Conservation (phyloP, 441 rosid genomes). For the Biscutella laevigata region DNA sequence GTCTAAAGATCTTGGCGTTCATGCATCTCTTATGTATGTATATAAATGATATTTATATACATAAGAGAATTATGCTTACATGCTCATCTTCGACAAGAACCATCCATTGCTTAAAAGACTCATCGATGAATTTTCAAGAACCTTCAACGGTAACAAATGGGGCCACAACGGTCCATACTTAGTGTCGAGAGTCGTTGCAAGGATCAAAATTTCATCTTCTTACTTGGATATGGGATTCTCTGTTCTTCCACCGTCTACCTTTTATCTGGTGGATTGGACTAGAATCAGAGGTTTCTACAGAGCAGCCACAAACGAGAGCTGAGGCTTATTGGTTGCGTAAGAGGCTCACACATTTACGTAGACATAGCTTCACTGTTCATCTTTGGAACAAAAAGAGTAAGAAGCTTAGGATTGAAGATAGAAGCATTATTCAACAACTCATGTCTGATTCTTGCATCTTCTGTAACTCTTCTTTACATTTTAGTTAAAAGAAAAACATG, state of each 20-base stretch:
- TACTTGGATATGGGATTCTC: constrained; percentile 37
- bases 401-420: constrained; percentile 43
- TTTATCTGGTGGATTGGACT: constrained; percentile 81
- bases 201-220: constrained; percentile 27
- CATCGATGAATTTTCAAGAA: constrained; percentile 67
- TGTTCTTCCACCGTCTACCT: constrained; percentile 64
- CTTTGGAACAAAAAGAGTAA: constrained; percentile 80
- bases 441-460: constrained; percentile 50
- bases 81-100: constrained; percentile 60
- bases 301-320: constrained; percentile 28
- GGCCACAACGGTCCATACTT: constrained; percentile 90
- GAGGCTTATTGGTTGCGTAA: constrained; percentile 39
- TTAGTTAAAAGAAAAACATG: neutral
- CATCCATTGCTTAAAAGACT: constrained; percentile 62
- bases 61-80: too few species aligned
- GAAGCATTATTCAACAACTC: constrained; percentile 52
- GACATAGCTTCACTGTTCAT: constrained; percentile 54
- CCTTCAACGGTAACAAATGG: constrained; percentile 86
- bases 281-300: constrained; percentile 41
- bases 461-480: constrained; percentile 39
- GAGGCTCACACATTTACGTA: constrained; percentile 37
- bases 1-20: too few species aligned
- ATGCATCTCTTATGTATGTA: too few species aligned
- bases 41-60: too few species aligned
- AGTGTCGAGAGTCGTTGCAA: constrained; percentile 65